These are phyloP conservation scores for Saposhnikovia divaricata DNA, from an alignment of 129 eudicot species.

Conservation along the genomic window DNA sequence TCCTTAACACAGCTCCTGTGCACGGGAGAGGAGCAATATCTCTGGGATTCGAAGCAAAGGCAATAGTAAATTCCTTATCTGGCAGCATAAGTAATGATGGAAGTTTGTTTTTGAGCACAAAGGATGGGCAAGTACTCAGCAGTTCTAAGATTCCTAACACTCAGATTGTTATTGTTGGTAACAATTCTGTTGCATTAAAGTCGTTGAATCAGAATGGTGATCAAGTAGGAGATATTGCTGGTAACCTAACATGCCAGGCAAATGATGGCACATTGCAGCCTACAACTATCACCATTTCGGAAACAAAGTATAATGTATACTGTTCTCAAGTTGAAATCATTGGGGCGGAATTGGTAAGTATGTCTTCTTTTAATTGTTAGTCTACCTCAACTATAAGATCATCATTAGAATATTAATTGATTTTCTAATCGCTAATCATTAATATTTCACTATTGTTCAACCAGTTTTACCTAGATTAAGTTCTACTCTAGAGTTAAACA, in stretches of 20 bases:
- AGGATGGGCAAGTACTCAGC: conserved; percentile 29
- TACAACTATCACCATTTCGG: conserved; percentile 20
- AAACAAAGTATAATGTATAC: conserved; percentile 26
- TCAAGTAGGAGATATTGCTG: neutral
- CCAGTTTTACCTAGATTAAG: neutral
- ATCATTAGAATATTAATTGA: neutral
- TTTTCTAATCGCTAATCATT: neutral
- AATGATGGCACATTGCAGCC: conserved; percentile 11
- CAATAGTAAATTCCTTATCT: conserved; percentile 20
- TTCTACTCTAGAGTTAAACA: too few relatives aligned
- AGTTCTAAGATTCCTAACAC: conserved; percentile 28
- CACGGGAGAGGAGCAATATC: conserved; percentile 37
- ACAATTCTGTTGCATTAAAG: conserved; percentile 20
- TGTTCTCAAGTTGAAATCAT: conserved; percentile 35
- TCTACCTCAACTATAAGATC: neutral
- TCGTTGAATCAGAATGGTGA: conserved; percentile 16
- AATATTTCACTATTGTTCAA: neutral
- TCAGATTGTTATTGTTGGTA: conserved; percentile 18
- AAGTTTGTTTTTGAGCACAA: conserved; percentile 33
- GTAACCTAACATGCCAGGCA: conserved; percentile 21
- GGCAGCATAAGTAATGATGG: conserved; percentile 20
- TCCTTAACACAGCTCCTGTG: conserved; percentile 30
- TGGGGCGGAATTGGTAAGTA: conserved; percentile 37
- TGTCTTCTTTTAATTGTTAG: too few relatives aligned
- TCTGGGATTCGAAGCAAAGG: conserved; percentile 31